Percentiles rank a stretch among this genome's conserved stretches.
Evolutionary conservation across 2,329 filamentous ascomycete genomes (phyloP).

Genomic region (Chaetothyriales sp.): DNA sequence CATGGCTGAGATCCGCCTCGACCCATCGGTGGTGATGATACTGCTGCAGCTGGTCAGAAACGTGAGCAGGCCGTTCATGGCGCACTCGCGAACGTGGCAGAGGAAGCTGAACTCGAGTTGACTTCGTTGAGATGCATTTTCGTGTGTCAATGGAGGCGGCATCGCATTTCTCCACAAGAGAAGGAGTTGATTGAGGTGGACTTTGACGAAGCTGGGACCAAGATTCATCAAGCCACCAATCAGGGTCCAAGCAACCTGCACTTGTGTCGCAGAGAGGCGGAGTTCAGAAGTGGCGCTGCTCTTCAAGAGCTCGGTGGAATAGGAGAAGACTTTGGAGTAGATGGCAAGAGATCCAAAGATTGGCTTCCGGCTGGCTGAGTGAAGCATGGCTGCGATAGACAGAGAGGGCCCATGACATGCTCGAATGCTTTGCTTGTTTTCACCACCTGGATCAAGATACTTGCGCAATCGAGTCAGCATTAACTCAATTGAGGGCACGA

Average conservation of each 20-base stretch:
- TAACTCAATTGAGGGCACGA: constrained; percentile 79
- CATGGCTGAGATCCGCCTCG: constrained; percentile 84
- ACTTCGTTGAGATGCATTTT: constrained; percentile 72
- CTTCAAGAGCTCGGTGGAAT: constrained; percentile 85
- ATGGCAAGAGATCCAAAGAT: constrained; percentile 92
- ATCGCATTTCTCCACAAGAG: constrained; percentile 95
- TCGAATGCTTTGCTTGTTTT: constrained; percentile 51
- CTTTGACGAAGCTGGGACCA: constrained; percentile 96
- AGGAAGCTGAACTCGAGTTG: constrained; percentile 83
- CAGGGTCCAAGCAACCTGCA: constrained; percentile 94
- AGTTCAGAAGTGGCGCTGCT: constrained; percentile 83
- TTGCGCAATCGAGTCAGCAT: constrained; percentile 91
- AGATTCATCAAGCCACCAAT: constrained; percentile 94
- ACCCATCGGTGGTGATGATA: constrained; percentile 82
- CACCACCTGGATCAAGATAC: constrained; percentile 53
- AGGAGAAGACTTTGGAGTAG: constrained; percentile 77
- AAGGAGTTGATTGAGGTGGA: constrained; percentile 85
- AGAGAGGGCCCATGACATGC: constrained; percentile 85
- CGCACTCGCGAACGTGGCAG: constrained; percentile 87
- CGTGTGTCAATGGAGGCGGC: constrained; percentile 83
- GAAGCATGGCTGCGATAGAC: constrained; percentile 78
- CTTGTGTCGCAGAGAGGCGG: constrained; percentile 80
- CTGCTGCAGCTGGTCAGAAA: constrained; percentile 91
- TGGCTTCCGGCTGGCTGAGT: constrained; percentile 74
- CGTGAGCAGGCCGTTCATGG: constrained; percentile 75